phyloP scores from a whole-genome alignment of 1,139 yeast genomes.

The Geotrichum candidum region DNA sequence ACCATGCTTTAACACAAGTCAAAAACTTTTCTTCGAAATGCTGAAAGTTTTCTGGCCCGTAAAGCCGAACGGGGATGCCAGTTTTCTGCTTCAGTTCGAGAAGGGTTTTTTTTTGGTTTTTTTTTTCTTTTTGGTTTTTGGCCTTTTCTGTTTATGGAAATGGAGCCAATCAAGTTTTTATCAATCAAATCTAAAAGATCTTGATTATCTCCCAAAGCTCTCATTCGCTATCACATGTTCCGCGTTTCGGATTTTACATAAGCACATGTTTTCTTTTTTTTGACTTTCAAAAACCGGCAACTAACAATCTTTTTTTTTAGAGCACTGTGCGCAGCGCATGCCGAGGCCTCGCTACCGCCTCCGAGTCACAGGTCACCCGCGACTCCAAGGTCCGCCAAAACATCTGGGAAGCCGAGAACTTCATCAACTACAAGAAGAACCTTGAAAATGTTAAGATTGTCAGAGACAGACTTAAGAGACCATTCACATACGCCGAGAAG shows the following conservation, averaged over 20 bases:
- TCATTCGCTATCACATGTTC: neutral
- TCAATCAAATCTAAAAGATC: neutral
- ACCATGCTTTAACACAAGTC: too few species aligned
- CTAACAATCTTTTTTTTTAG: constrained; percentile 33
- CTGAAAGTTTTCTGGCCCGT: too few species aligned
- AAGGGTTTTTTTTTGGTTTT: neutral
- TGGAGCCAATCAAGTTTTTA: constrained; percentile 18
- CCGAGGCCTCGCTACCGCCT: constrained; percentile 72
- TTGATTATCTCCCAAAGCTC: neutral
- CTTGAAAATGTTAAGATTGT: constrained; percentile 81
- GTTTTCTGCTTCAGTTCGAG: too few species aligned
- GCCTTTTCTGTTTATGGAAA: neutral
- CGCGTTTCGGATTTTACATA: neutral
- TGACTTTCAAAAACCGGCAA: constrained; percentile 28
- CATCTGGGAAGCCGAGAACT: constrained; percentile 79
- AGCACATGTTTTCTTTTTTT: neutral
- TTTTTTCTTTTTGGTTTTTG: neutral
- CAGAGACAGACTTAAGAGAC: constrained; percentile 79
- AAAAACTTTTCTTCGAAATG: too few species aligned
- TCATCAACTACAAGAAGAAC: constrained; percentile 44
- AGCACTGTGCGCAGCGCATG: constrained; percentile 14
- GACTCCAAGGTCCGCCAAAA: constrained; percentile 92
- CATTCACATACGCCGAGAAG: constrained; percentile 96
- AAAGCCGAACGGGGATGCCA: too few species aligned
- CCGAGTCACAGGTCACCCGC: constrained; percentile 59